phyloP scores from a whole-genome alignment of 106 monocot genomes.

The Dendrobium nobile region DNA sequence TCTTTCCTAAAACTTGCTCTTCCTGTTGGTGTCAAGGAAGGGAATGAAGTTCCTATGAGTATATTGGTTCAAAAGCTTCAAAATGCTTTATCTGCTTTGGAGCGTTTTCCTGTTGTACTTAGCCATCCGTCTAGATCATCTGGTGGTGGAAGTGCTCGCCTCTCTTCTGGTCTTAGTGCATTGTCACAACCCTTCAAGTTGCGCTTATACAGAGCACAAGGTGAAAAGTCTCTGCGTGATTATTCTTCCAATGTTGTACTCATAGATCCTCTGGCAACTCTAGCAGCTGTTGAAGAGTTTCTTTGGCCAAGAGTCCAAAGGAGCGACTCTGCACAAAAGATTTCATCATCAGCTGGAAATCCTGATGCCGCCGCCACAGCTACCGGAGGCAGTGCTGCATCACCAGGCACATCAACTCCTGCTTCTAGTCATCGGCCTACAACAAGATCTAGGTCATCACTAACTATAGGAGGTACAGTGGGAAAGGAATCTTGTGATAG shows the following conservation, averaged over 20 bases:
- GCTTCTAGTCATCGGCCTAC: conserved; percentile 52
- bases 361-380: conserved; percentile 30
- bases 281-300: conserved; percentile 92
- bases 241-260: conserved; percentile 94
- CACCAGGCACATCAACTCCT: conserved; percentile 42
- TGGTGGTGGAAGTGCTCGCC: conserved; percentile 46
- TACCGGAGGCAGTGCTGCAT: conserved; percentile 38
- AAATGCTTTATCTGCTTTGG: conserved; percentile 84
- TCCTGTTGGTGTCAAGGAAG: conserved; percentile 30
- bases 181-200: conserved; percentile 85
- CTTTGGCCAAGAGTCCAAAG: conserved; percentile 93
- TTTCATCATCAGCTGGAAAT: conserved; percentile 33
- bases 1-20: conserved; percentile 69
- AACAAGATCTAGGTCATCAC: conserved; percentile 67
- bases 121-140: conserved; percentile 81
- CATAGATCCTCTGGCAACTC: conserved; percentile 85
- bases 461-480: conserved; percentile 42
- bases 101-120: conserved; percentile 91
- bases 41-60: conserved; percentile 61
- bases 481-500: conserved; percentile 52
- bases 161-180: conserved; percentile 75
- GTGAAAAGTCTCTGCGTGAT: conserved; percentile 95
- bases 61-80: conserved; percentile 87
- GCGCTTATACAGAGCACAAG: conserved; percentile 73
- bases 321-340: conserved; percentile 59